Evolutionary conservation across 345 rosid genomes (phyloP), one percentile per base, ranked within the genome.

Genomic region (Nasturtium officinale): DNA sequence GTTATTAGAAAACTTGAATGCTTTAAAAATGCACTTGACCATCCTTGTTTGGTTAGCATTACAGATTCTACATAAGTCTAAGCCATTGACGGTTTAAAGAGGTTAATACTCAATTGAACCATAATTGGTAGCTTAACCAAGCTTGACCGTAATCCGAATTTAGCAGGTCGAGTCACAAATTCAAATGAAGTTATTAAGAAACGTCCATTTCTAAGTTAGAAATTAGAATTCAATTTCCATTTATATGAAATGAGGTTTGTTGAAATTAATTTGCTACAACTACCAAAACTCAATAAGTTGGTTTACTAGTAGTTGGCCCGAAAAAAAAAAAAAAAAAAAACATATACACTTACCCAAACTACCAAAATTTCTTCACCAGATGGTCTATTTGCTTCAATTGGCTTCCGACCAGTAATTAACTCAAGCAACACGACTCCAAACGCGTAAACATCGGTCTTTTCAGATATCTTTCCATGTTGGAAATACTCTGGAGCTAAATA

Each of bases 401-500:
- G 98, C 69, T 91, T 91, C 65, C 96, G 85, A 40, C 96, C 96
- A 0, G 97, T 88, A 55, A 94, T 67, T 67, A 94, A 77, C 80
- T 94, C 98, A 82, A 94, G 77, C 29, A 94, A 82, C 69, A 94
- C 95, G 9, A 94, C 98, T 46, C 98, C 98, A 51, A 87, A 94
- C 52, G 97, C 98, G 79, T 89, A 94, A 69, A 94, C 96, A 82
- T 94, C 97, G 0, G 96, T 94, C 83, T 89, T 94, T 77, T 87
- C 87, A 0, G 97, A 94, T 71, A 94, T 88, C 83, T 91, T 91
- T 23, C 98, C 98, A 46, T 94, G 97, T 82, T 94, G 98, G 77
- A 94, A 94, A 76, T 94, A 94, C 83, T 94, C 96, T 3, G 98
- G 98, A 64, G 97, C 98, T 77, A 94, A 74, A 73, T 94, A 91